Conservation (phyloP, 768 basidiomycete genomes). For the Boletus fagicola region DNA sequence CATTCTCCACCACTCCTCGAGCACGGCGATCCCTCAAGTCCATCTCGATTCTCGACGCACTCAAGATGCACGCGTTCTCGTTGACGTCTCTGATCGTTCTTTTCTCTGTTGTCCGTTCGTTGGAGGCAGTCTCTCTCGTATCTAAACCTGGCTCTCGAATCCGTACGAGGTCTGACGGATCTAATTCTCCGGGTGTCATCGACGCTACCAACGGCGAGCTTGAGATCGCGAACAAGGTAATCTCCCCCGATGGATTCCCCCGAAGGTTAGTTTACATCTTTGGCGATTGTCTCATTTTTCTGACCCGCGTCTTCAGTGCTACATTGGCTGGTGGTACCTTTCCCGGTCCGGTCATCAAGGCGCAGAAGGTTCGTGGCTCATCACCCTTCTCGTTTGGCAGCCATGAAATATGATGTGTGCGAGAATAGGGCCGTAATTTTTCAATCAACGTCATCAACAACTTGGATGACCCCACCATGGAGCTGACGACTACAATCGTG, state of each 20-base stretch:
- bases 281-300: not conserved
- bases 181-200: constrained; percentile 13
- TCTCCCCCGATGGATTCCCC: constrained; percentile 51
- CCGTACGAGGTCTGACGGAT: not conserved
- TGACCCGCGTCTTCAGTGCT: constrained; percentile 28
- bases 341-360: constrained; percentile 48
- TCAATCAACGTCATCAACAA: constrained; percentile 38
- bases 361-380: constrained; percentile 36
- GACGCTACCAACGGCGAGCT: constrained; percentile 33
- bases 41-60: constrained; percentile 6
- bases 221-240: constrained; percentile 40
- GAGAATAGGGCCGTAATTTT: constrained; percentile 33
- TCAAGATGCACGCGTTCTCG: constrained; percentile 24
- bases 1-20: not conserved
- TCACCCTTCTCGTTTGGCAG: not conserved
- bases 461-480: constrained; percentile 34
- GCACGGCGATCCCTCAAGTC: constrained; percentile 18
- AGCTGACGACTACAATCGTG: constrained; percentile 36
- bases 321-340: constrained; percentile 46
- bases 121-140: constrained; percentile 20
- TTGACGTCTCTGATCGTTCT: constrained; percentile 11
- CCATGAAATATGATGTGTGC: not conserved
- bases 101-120: constrained; percentile 11
- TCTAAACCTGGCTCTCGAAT: constrained; percentile 4
- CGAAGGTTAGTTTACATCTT: constrained; percentile 32